phyloP scores from a whole-genome alignment of 169 alveolate genomes.

The Plasmodium fragile region DNA sequence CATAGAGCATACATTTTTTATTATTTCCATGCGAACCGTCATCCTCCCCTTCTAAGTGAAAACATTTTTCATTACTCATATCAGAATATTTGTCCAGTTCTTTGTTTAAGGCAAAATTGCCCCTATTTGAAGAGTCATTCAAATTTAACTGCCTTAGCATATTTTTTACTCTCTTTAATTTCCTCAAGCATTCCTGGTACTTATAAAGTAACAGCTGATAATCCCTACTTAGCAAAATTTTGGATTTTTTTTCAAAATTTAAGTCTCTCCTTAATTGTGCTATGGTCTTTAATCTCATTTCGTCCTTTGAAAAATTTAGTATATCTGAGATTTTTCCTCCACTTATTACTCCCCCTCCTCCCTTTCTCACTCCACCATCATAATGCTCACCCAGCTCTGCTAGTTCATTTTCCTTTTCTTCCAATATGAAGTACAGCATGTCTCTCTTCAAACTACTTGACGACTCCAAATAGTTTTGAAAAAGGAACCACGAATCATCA shows the following conservation, averaged over 20 bases:
- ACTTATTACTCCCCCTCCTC: neutral
- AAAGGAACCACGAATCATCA: conserved; percentile 50
- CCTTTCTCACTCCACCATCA: neutral
- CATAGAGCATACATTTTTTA: neutral
- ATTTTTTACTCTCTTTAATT: conserved; percentile 45
- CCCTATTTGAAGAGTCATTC: neutral
- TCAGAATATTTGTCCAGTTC: conserved; percentile 21
- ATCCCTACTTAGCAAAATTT: conserved; percentile 39
- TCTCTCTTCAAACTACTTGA: conserved; percentile 40
- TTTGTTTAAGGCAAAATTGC: neutral
- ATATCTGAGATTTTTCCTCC: conserved; percentile 22
- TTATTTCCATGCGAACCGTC: neutral
- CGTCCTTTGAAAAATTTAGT: conserved; percentile 47
- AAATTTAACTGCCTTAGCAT: conserved; percentile 43
- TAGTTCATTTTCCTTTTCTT: conserved; percentile 31
- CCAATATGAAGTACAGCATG: conserved; percentile 31
- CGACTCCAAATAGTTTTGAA: conserved; percentile 50
- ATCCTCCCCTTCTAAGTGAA: neutral
- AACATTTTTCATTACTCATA: conserved; percentile 1
- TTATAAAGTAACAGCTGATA: conserved; percentile 38
- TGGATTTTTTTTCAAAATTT: conserved; percentile 37
- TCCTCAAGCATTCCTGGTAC: conserved; percentile 51
- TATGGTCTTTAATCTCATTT: conserved; percentile 43
- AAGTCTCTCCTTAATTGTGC: conserved; percentile 59
- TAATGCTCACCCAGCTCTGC: neutral